phyloP scores from a whole-genome alignment of 2,329 filamentous ascomycete species.

The Trichoderma afroharzianum region DNA sequence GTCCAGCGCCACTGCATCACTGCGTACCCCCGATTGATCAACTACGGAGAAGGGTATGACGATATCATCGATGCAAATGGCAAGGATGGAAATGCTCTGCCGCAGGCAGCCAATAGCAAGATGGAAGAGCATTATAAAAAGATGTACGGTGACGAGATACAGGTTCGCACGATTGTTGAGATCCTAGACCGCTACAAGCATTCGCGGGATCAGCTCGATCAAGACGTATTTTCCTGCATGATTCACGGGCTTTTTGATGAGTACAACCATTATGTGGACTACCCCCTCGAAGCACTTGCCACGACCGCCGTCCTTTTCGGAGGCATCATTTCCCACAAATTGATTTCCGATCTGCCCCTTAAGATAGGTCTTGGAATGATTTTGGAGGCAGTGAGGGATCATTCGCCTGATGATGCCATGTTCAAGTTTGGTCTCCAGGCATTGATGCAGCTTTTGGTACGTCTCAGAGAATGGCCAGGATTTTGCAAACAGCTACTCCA shows the following conservation, averaged over 20 bases:
- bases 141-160: conserved; percentile 91
- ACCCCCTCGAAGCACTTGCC: conserved; percentile 91
- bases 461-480: conserved; percentile 90
- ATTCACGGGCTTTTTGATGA: conserved; percentile 97
- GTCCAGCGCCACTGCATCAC: conserved; percentile 88
- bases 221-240: conserved; percentile 97
- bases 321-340: conserved; percentile 89
- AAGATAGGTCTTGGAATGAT: conserved; percentile 97
- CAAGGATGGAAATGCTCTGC: conserved; percentile 74
- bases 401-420: conserved; percentile 81
- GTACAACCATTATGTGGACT: conserved; percentile 91
- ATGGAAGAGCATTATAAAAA: conserved; percentile 99
- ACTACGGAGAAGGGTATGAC: conserved; percentile 90
- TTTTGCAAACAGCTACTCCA: conserved; percentile 84
- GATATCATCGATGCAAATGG: conserved; percentile 87
- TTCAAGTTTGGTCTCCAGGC: conserved; percentile 98
- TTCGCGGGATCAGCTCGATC: conserved; percentile 77
- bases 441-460: conserved; percentile 77
- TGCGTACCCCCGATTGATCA: conserved; percentile 89
- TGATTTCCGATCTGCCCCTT: conserved; percentile 84
- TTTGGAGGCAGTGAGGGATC: conserved; percentile 88
- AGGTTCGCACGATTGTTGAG: conserved; percentile 80
- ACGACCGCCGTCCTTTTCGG: conserved; percentile 96
- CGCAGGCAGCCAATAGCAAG: conserved; percentile 73
- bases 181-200: conserved; percentile 83